Evolutionary conservation across 2,329 filamentous ascomycete genomes (phyloP).

Genomic region (Ampelomyces quisqualis): DNA sequence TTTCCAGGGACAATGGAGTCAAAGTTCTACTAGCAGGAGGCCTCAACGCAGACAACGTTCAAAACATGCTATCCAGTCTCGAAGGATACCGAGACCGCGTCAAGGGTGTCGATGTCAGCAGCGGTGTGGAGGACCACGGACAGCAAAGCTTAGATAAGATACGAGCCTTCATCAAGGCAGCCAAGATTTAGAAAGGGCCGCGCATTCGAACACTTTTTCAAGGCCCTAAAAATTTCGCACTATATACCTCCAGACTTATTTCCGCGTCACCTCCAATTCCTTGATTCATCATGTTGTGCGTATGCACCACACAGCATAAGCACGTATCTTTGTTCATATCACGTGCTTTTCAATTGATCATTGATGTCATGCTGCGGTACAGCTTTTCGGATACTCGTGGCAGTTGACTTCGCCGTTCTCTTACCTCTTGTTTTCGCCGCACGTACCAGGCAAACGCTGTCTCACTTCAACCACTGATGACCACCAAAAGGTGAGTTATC

Average conservation of each 20-base stretch:
- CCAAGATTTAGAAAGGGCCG: conserved; percentile 47
- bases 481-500: conserved; percentile 17
- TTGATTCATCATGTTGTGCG: no score
- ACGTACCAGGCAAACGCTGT: conserved; percentile 4
- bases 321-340: no score
- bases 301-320: no score
- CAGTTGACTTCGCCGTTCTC: conserved; percentile 5
- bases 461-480: conserved; percentile 11
- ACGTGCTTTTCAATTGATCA: no score
- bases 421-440: conserved; percentile 10
- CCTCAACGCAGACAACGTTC: conserved; percentile 76
- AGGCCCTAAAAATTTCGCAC: no score
- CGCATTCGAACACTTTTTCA: not conserved
- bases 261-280: no score
- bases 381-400: no score
- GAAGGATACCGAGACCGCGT: conserved; percentile 64
- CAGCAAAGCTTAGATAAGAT: conserved; percentile 82
- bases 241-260: not conserved
- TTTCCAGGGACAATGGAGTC: conserved; percentile 69
- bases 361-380: no score
- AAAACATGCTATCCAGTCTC: conserved; percentile 62
- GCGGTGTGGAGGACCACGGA: conserved; percentile 80
- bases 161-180: conserved; percentile 72
- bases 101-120: conserved; percentile 87
- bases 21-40: conserved; percentile 83